Percentiles rank a stretch among this genome's conserved stretches.
These are phyloP conservation scores for Serpula lacrymans DNA, from an alignment of 768 basidiomycete species.

Conservation along the genomic window DNA sequence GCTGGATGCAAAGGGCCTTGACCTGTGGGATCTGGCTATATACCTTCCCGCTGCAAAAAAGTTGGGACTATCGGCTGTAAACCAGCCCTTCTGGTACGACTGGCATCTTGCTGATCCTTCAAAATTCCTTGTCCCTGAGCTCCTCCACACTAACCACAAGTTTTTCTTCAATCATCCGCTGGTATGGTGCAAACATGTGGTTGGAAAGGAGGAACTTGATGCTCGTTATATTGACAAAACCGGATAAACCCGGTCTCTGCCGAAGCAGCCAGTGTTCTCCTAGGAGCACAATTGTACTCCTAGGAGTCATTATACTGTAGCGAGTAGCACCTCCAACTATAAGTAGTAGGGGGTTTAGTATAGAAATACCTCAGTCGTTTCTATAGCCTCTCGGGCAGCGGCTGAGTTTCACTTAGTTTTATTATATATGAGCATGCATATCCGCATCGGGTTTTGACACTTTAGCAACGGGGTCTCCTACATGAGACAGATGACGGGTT, in stretches of 20 bases:
- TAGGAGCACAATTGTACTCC: no score
- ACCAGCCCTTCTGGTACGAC: slow-evolving; percentile 21
- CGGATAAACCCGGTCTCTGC: no score
- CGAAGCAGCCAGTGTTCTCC: no score
- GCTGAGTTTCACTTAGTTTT: no score
- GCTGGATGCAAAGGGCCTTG: slow-evolving; percentile 2
- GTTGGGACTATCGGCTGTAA: slow-evolving; percentile 26
- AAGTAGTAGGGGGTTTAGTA: no score
- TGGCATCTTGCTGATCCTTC: slow-evolving; percentile 14
- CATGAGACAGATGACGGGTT: neutral
- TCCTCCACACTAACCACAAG: slow-evolving; percentile 20
- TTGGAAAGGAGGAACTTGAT: slow-evolving; percentile 31
- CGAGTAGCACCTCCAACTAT: no score
- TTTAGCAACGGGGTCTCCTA: neutral
- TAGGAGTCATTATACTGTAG: no score
- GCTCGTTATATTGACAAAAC: no score
- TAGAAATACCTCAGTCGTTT: no score
- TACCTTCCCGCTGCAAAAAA: slow-evolving; percentile 19
- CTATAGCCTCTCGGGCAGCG: no score
- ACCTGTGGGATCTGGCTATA: slow-evolving; percentile 19
- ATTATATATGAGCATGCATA: no score
- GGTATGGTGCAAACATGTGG: slow-evolving; percentile 21
- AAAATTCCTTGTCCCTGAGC: slow-evolving; percentile 18
- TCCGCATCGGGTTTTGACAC: neutral
- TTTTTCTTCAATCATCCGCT: slow-evolving; percentile 17